Evolutionary conservation across 352 stramenopile species (phyloP).

Genomic region (Plasmopara viticola): DNA sequence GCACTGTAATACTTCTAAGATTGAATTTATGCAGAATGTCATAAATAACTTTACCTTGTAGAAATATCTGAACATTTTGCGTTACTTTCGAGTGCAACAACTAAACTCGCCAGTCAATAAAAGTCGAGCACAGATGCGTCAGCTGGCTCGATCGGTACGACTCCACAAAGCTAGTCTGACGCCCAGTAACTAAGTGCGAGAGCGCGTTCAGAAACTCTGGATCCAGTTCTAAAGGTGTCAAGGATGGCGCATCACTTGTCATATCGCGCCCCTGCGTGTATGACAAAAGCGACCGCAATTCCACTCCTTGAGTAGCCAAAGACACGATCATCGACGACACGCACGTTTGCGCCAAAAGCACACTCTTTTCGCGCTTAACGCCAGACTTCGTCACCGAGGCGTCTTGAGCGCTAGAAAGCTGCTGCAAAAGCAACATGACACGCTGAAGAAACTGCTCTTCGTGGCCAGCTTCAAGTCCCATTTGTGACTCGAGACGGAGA

Average conservation of each 20-base stretch:
- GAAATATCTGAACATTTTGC: too few species aligned
- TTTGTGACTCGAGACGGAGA: slow-evolving; percentile 53
- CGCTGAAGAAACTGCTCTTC: slow-evolving; percentile 58
- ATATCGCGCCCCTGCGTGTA: slow-evolving; percentile 42
- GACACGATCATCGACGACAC: slow-evolving; percentile 61
- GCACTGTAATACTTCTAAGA: too few species aligned
- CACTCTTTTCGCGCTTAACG: slow-evolving; percentile 19
- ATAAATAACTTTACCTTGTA: too few species aligned
- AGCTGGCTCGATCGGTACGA: slow-evolving; percentile 48
- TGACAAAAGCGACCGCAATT: slow-evolving; percentile 43
- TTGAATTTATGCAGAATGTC: too few species aligned
- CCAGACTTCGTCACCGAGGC: slow-evolving; percentile 17
- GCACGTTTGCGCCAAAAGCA: slow-evolving; percentile 37
- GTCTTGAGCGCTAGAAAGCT: slow-evolving; percentile 37
- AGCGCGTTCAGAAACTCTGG: slow-evolving; percentile 40
- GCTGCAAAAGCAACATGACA: slow-evolving; percentile 48
- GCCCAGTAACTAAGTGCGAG: slow-evolving; percentile 34
- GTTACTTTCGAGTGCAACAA: neutral
- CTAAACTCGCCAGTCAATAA: slow-evolving; percentile 56
- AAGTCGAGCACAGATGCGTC: slow-evolving; percentile 50
- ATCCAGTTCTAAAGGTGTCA: slow-evolving; percentile 36
- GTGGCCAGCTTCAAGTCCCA: slow-evolving; percentile 42
- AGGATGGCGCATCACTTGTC: slow-evolving; percentile 14
- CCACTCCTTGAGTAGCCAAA: slow-evolving; percentile 43
- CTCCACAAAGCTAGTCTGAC: slow-evolving; percentile 50